phyloP scores from a whole-genome alignment of 2,329 filamentous ascomycete genomes.

The Atkinsonella hypoxylon region DNA sequence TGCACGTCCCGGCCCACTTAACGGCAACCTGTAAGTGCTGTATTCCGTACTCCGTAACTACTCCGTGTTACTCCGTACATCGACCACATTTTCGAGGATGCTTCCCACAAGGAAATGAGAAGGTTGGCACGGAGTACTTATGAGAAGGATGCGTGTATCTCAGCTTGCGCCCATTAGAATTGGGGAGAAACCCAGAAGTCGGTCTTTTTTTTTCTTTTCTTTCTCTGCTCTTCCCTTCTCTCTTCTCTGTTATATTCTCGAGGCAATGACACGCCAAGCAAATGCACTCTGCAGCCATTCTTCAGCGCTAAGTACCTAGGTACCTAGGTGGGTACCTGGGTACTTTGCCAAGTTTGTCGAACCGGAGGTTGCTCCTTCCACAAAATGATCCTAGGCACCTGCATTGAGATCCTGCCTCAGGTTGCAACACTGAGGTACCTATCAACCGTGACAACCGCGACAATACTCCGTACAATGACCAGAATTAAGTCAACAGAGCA shows the following conservation, averaged over 20 bases:
- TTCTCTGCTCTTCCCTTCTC: not conserved
- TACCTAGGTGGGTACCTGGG: not conserved
- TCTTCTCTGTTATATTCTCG: not conserved
- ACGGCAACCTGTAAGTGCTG: no score
- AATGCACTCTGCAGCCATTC: no score
- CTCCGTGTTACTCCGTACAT: no score
- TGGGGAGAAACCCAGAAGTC: not conserved
- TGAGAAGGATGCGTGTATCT: no score
- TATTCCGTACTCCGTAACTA: no score
- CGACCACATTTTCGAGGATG: no score
- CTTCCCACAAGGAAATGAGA: no score
- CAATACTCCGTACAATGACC: not conserved
- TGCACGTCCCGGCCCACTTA: no score
- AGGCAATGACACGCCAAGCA: no score
- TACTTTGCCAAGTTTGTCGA: not conserved
- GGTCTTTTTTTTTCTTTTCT: not conserved
- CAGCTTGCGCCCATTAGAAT: no score
- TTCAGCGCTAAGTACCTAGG: not conserved
- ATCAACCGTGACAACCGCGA: not conserved
- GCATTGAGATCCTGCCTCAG: not conserved
- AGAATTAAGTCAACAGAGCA: no score
- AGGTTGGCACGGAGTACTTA: no score
- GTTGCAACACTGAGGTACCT: not conserved
- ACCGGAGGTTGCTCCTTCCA: not conserved
- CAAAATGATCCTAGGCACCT: not conserved